phyloP scores from a whole-genome alignment of 139 green algal species.

The Diplosphaera chodatii region DNA sequence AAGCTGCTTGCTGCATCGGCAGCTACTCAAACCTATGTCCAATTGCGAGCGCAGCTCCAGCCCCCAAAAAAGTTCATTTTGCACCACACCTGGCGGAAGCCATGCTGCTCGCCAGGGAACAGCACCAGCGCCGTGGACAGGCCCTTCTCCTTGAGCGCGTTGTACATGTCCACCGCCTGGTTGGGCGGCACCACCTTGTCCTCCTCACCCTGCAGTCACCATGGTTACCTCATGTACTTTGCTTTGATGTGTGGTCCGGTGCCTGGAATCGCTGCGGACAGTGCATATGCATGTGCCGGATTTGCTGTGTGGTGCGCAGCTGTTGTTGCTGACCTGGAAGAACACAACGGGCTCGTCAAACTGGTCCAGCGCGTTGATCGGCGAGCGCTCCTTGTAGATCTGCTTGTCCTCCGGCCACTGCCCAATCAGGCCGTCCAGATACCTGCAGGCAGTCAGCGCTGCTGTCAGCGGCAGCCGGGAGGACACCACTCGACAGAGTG shows the following conservation, averaged over 20 bases:
- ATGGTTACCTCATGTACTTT: too few species aligned
- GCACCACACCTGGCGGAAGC: slow-evolving; percentile 63
- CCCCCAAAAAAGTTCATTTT: too few species aligned
- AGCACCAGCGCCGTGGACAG: slow-evolving; percentile 69
- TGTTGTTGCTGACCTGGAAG: slow-evolving; percentile 75
- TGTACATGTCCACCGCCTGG: slow-evolving; percentile 59
- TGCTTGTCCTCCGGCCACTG: slow-evolving; percentile 45
- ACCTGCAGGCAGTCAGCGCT: too few species aligned
- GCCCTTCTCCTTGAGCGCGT: slow-evolving; percentile 49
- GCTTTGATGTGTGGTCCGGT: too few species aligned
- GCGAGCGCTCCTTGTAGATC: slow-evolving; percentile 57
- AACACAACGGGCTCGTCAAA: slow-evolving; percentile 56
- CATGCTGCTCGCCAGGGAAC: slow-evolving; percentile 77
- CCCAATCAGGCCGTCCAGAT: slow-evolving; percentile 61
- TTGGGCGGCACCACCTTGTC: slow-evolving; percentile 78
- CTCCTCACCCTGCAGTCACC: slow-evolving; percentile 72
- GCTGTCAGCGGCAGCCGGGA: too few species aligned
- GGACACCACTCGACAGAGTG: too few species aligned
- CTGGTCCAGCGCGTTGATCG: slow-evolving; percentile 52
- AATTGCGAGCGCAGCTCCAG: too few species aligned
- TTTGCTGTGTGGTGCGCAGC: too few species aligned
- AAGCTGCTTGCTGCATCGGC: too few species aligned
- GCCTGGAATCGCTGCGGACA: too few species aligned
- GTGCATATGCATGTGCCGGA: too few species aligned
- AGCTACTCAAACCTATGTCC: too few species aligned